Percentiles rank a stretch among this genome's conserved stretches.
phyloP scores from a whole-genome alignment of 1,284 basidiomycete genomes.

The Abortiporus biennis region DNA sequence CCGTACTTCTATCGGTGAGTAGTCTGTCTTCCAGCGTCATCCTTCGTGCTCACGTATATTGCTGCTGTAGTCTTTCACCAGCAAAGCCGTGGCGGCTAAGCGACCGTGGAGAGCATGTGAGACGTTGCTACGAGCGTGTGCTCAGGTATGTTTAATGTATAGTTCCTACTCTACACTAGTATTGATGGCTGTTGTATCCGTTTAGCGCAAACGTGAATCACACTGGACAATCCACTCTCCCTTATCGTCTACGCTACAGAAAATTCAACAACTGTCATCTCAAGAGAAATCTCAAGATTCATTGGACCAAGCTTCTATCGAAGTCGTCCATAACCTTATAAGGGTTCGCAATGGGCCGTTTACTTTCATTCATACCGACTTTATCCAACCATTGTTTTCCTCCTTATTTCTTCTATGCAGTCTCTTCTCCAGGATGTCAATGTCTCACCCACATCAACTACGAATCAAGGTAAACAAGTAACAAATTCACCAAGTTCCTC shows the following conservation, averaged over 20 bases:
- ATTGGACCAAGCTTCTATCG: slow-evolving; percentile 14
- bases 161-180: slow-evolving; percentile 6
- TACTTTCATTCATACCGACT: slow-evolving; percentile 37
- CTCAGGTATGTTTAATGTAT: slow-evolving; percentile 31
- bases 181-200: slow-evolving; percentile 8
- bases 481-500: slow-evolving; percentile 13
- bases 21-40: not conserved
- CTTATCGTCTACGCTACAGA: slow-evolving; percentile 34
- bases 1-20: slow-evolving; percentile 44
- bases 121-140: slow-evolving; percentile 33
- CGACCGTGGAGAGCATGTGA: slow-evolving; percentile 33
- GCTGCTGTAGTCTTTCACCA: slow-evolving; percentile 15
- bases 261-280: slow-evolving; percentile 29
- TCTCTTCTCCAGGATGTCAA: slow-evolving; percentile 28
- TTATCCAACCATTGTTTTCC: slow-evolving; percentile 38
- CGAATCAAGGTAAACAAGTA: slow-evolving; percentile 12
- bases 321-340: slow-evolving; percentile 44
- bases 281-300: slow-evolving; percentile 22
- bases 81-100: slow-evolving; percentile 21
- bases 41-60: not conserved
- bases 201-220: slow-evolving; percentile 38
- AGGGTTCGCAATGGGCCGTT: slow-evolving; percentile 62
- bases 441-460: slow-evolving; percentile 18
- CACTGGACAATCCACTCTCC: slow-evolving; percentile 41
- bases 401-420: slow-evolving; percentile 51